A percentile compares a stretch with the other conserved stretches of the same genome.
These are phyloP conservation scores for Pyrus pyrifolia DNA, from an alignment of 306 rosid species.

Conservation along the genomic window DNA sequence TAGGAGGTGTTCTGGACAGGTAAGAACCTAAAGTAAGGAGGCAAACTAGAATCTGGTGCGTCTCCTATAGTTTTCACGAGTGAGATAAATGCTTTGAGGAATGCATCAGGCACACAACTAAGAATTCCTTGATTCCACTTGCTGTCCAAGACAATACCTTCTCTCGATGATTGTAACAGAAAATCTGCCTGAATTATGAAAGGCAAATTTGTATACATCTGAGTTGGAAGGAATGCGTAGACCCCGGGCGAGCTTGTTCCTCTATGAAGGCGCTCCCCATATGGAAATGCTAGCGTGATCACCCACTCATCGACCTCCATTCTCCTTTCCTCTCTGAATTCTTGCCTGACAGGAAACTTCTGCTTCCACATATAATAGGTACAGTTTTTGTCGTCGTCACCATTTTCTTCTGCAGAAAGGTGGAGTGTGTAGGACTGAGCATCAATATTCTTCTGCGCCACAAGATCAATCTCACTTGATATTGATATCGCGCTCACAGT, in stretches of 20 bases:
- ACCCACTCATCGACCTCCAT: conserved; percentile 50
- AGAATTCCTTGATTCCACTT: conserved; percentile 82
- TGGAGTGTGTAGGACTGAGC: conserved; percentile 62
- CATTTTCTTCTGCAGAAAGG: conserved; percentile 38
- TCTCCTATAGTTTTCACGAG: conserved; percentile 26
- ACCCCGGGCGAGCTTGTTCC: conserved; percentile 48
- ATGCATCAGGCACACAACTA: conserved; percentile 51
- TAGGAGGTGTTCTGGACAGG: conserved; percentile 38
- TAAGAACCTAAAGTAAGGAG: conserved; percentile 40
- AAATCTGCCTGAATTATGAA: conserved; percentile 78
- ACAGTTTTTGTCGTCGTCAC: conserved; percentile 21
- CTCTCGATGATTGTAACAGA: conserved; percentile 69
- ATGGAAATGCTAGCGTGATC: conserved; percentile 61
- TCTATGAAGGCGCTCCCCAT: conserved; percentile 37
- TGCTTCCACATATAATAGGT: conserved; percentile 65
- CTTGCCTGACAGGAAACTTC: conserved; percentile 46
- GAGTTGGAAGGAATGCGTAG: conserved; percentile 72
- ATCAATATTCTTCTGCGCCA: conserved; percentile 46
- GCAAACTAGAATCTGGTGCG: conserved; percentile 49
- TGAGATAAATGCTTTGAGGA: conserved; percentile 47
- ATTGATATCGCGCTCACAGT: conserved; percentile 50
- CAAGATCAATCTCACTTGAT: conserved; percentile 36
- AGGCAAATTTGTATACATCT: conserved; percentile 64
- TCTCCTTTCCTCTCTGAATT: conserved; percentile 45
- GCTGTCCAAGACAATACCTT: conserved; percentile 52